Evolutionary conservation across 495 filamentous ascomycete genomes (phyloP).

Genomic region (Talaromyces trachyspermus): DNA sequence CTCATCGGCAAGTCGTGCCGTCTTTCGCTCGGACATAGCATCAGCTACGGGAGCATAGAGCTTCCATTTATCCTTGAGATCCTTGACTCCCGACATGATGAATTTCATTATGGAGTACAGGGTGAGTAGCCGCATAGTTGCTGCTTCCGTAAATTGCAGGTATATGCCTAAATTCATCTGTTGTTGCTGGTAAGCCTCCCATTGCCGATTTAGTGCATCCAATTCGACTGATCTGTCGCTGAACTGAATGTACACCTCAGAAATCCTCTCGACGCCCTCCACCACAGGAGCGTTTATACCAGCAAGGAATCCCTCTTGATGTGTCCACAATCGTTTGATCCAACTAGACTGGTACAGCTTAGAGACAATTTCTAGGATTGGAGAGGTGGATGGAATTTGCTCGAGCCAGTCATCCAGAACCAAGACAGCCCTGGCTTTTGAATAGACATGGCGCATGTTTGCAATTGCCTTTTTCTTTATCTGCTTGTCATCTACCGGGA

Average conservation of each 20-base stretch:
- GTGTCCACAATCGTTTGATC: slow-evolving; percentile 6
- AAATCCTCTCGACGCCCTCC: not conserved
- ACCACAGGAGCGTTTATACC: not conserved
- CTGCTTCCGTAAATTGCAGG: not conserved
- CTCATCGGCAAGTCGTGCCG: slow-evolving; percentile 3
- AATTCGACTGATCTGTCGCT: not conserved
- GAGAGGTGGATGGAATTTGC: not conserved
- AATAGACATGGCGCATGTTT: not conserved
- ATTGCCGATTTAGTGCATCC: not conserved
- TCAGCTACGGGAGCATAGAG: not conserved
- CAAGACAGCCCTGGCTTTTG: not conserved
- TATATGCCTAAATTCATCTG: not conserved
- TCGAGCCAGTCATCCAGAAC: slow-evolving; percentile 3
- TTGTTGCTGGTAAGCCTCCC: not conserved
- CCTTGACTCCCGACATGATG: not conserved
- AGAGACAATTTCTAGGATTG: not conserved
- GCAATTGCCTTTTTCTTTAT: not conserved
- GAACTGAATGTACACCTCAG: slow-evolving; percentile 2
- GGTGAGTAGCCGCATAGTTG: not conserved
- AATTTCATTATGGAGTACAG: not conserved
- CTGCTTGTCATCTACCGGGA: not conserved
- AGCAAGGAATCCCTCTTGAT: slow-evolving; percentile 6
- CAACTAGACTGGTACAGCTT: slow-evolving; percentile 6
- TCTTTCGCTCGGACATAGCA: slow-evolving; percentile 2
- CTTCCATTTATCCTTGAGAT: not conserved